Percentiles rank a stretch among this genome's conserved stretches.
These are phyloP conservation scores for Apiotrichum domesticum DNA, from an alignment of 1,284 basidiomycete genomes.

Conservation along the genomic window DNA sequence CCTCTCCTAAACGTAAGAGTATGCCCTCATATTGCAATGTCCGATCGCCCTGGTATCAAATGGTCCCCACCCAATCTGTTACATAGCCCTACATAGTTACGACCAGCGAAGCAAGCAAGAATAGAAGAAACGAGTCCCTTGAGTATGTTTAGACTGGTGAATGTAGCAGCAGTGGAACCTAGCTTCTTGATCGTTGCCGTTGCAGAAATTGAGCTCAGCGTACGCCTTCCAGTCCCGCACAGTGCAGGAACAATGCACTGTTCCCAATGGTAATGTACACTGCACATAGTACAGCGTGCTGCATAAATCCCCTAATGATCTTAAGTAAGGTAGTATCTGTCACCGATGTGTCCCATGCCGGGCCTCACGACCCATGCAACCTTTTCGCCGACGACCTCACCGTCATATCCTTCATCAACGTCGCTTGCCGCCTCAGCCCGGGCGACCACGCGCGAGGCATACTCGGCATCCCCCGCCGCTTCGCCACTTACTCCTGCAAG, in stretches of 20 bases:
- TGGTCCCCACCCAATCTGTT: background rate
- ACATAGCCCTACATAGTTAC: constrained; percentile 5
- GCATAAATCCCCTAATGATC: background rate
- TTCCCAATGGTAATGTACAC: background rate
- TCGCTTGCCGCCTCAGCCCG: constrained; percentile 1
- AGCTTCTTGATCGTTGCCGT: too few species aligned
- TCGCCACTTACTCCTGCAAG: constrained; percentile 27
- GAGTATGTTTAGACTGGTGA: background rate
- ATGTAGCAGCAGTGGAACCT: too few species aligned
- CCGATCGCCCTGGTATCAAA: constrained; percentile 2
- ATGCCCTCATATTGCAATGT: background rate
- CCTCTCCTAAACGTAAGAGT: background rate
- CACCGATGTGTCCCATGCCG: constrained; percentile 45
- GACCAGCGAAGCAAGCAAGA: background rate
- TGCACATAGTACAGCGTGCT: too few species aligned
- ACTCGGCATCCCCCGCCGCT: constrained; percentile 39
- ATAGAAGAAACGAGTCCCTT: background rate
- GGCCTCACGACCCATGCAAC: constrained; percentile 44
- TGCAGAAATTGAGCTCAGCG: too few species aligned
- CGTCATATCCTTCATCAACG: constrained; percentile 3
- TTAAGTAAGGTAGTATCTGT: constrained; percentile 15
- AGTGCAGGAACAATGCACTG: background rate
- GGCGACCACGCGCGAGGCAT: constrained; percentile 25
- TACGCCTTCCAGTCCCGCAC: background rate
- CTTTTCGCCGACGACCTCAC: constrained; percentile 25